These are phyloP conservation scores for Colletotrichum paranaense DNA, from an alignment of 2,329 filamentous ascomycete genomes.

Conservation along the genomic window DNA sequence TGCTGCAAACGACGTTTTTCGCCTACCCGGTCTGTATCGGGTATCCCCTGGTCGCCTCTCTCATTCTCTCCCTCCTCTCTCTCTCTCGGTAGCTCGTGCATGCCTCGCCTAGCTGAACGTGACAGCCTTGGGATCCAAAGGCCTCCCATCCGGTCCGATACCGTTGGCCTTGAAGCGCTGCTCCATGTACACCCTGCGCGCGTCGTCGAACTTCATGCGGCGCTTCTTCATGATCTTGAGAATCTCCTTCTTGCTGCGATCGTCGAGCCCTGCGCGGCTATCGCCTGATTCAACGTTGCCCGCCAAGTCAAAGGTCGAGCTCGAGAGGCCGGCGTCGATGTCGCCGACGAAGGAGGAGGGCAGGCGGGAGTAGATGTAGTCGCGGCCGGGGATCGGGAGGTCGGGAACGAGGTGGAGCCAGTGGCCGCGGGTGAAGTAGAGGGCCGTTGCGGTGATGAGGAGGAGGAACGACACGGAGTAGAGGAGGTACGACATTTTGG, in stretches of 20 bases:
- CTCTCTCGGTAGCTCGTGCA: background rate
- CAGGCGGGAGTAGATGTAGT: slow-evolving; percentile 81
- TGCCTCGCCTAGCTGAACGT: slow-evolving; percentile 77
- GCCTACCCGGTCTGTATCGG: background rate
- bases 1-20: background rate
- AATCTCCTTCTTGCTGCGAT: slow-evolving; percentile 82
- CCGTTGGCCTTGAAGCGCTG: slow-evolving; percentile 86
- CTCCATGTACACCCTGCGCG: slow-evolving; percentile 86
- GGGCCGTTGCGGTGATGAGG: slow-evolving; percentile 76
- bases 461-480: slow-evolving; percentile 80
- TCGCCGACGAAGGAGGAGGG: slow-evolving; percentile 84
- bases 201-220: slow-evolving; percentile 89
- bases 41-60: background rate
- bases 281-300: slow-evolving; percentile 86
- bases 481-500: slow-evolving; percentile 82
- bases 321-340: slow-evolving; percentile 88
- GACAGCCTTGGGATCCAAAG: slow-evolving; percentile 94
- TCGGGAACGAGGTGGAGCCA: slow-evolving; percentile 81
- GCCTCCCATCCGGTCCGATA: slow-evolving; percentile 88
- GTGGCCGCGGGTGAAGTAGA: slow-evolving; percentile 82
- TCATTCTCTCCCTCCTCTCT: background rate
- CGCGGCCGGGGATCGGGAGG: slow-evolving; percentile 61
- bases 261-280: slow-evolving; percentile 82
- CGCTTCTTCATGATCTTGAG: slow-evolving; percentile 90
- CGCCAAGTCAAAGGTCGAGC: slow-evolving; percentile 83